These are phyloP conservation scores for Tulasnella sp. DNA, from an alignment of 768 basidiomycete species.

Conservation along the genomic window DNA sequence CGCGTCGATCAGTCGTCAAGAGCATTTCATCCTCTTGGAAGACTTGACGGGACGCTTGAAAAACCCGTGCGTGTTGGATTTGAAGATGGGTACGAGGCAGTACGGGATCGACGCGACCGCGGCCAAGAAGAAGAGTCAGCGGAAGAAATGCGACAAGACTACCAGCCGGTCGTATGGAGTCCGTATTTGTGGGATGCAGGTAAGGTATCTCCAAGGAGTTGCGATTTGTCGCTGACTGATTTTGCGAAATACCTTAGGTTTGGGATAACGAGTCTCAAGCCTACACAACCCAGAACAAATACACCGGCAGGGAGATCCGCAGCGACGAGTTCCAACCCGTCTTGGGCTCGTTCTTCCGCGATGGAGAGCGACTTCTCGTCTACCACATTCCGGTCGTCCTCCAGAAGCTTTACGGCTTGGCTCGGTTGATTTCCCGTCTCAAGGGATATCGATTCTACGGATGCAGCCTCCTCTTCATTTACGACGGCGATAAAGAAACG, in stretches of 20 bases:
- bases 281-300: conserved; percentile 92
- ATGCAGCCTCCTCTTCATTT: conserved; percentile 91
- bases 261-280: conserved; percentile 80
- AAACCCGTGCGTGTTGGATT: conserved; percentile 87
- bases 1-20: conserved; percentile 63
- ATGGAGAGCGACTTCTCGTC: conserved; percentile 71
- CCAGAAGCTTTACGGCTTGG: conserved; percentile 87
- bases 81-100: conserved; percentile 99
- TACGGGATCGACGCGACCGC: conserved; percentile 92
- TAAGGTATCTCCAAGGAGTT: conserved; percentile 30
- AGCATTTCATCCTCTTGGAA: conserved; percentile 98
- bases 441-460: conserved; percentile 98
- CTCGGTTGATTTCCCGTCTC: conserved; percentile 76
- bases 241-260: conserved; percentile 41
- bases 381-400: conserved; percentile 89
- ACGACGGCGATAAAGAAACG: conserved; percentile 85
- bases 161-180: conserved; percentile 87
- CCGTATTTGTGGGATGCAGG: conserved; percentile 98
- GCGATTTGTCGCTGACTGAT: background rate
- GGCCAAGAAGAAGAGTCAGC: conserved; percentile 93
- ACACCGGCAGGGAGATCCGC: conserved; percentile 82
- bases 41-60: conserved; percentile 89
- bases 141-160: conserved; percentile 95
- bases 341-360: conserved; percentile 69
- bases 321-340: conserved; percentile 75